phyloP scores from a whole-genome alignment of 108 stramenopile genomes.

The Fragilaria radians region DNA sequence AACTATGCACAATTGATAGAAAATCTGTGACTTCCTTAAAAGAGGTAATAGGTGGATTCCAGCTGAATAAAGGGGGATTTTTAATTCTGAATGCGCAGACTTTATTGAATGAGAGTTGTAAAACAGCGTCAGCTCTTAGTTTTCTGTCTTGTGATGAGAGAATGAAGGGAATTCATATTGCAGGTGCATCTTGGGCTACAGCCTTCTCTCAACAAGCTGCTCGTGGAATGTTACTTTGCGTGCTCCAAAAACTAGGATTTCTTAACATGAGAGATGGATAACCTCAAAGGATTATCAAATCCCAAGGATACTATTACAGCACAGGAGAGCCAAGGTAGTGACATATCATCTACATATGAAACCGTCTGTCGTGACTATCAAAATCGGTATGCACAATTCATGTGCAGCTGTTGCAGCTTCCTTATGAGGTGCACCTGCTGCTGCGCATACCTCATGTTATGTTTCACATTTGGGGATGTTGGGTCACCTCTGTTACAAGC shows the following conservation, averaged over 20 bases:
- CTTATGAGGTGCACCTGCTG: background rate
- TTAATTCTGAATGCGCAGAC: no score
- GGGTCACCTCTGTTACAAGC: background rate
- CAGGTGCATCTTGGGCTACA: conserved; percentile 90
- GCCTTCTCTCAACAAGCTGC: conserved; percentile 77
- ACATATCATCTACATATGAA: background rate
- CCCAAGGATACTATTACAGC: background rate
- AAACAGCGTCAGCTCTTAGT: no score
- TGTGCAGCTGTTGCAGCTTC: background rate
- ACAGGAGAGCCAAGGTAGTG: background rate
- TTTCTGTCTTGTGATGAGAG: no score
- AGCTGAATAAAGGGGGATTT: no score
- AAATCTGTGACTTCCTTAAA: no score
- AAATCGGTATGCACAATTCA: background rate
- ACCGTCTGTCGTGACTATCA: background rate
- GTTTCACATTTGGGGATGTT: background rate
- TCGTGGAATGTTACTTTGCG: conserved; percentile 35
- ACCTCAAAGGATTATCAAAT: background rate
- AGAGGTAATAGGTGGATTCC: no score
- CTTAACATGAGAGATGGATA: background rate
- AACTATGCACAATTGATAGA: no score
- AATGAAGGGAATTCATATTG: conserved; percentile 63
- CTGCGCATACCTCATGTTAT: background rate
- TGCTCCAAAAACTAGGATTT: background rate
- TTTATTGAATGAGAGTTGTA: no score